phyloP scores from a whole-genome alignment of 805 yeast species.

The Candida mattraensis region DNA sequence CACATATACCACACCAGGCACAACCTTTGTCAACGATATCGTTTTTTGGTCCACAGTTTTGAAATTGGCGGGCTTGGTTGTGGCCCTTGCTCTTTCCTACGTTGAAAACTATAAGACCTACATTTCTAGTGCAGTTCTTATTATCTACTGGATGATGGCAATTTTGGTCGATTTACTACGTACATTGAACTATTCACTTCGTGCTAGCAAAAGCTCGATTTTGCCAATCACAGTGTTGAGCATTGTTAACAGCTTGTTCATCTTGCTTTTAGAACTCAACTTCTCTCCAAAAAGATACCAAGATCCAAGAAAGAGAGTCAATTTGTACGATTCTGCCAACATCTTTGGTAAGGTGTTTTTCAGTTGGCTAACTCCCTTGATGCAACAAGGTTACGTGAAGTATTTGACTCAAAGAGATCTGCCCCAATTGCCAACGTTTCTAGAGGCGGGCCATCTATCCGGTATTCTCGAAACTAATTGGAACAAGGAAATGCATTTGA shows the following conservation, averaged over 20 bases:
- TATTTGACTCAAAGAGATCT: conserved; percentile 57
- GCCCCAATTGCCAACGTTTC: conserved; percentile 71
- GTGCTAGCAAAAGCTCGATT: conserved; percentile 34
- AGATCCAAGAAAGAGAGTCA: conserved; percentile 37
- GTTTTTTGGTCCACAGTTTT: conserved; percentile 30
- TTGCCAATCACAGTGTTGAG: conserved; percentile 28
- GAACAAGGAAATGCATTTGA: conserved; percentile 48
- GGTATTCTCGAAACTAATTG: conserved; percentile 56
- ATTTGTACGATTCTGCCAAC: conserved; percentile 48
- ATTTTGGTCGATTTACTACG: conserved; percentile 48
- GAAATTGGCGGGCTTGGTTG: conserved; percentile 43
- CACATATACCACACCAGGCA: conserved; percentile 18
- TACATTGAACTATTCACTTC: conserved; percentile 39
- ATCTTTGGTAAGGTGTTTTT: conserved; percentile 53
- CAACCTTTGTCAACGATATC: conserved; percentile 30
- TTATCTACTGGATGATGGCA: conserved; percentile 74
- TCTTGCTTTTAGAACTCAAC: conserved; percentile 46
- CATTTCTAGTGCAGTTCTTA: conserved; percentile 65
- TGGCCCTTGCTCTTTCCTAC: conserved; percentile 61
- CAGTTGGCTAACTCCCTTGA: conserved; percentile 60
- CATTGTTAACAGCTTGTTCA: conserved; percentile 39
- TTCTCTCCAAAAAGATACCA: conserved; percentile 36
- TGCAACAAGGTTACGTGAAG: conserved; percentile 50
- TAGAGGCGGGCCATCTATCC: conserved; percentile 55
- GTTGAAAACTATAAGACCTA: conserved; percentile 67